These are phyloP conservation scores for Cutaneotrichosporon sp. DNA, from an alignment of 1,284 basidiomycete species.

Conservation along the genomic window DNA sequence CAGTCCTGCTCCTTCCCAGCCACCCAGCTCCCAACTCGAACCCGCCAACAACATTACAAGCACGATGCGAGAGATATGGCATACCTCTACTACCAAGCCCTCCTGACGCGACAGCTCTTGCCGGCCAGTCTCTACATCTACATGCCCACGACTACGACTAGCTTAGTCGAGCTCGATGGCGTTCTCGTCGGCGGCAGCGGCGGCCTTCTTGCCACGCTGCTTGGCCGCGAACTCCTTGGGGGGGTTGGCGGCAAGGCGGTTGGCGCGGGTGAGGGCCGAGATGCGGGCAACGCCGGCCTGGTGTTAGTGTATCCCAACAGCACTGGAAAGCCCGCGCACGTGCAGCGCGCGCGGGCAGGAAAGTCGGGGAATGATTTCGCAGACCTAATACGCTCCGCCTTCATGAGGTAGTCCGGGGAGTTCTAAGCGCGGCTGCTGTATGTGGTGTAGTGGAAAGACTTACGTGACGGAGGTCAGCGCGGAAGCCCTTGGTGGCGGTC, in stretches of 20 bases:
- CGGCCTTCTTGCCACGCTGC: slow-evolving; percentile 74
- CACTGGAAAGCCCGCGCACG: slow-evolving; percentile 8
- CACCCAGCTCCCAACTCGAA: neutral
- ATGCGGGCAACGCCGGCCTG: slow-evolving; percentile 78
- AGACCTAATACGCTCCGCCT: slow-evolving; percentile 49
- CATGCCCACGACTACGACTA: neutral
- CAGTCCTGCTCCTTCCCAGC: neutral
- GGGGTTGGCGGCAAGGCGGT: slow-evolving; percentile 69
- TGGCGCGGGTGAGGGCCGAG: slow-evolving; percentile 68
- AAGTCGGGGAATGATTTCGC: slow-evolving; percentile 30
- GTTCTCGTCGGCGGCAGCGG: slow-evolving; percentile 62
- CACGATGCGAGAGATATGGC: slow-evolving; percentile 18
- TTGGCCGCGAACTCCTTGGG: slow-evolving; percentile 64
- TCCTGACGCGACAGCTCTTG: slow-evolving; percentile 17
- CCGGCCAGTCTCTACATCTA: slow-evolving; percentile 12
- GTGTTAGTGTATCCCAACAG: slow-evolving; percentile 25
- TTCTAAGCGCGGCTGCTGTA: slow-evolving; percentile 42
- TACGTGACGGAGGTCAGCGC: slow-evolving; percentile 77
- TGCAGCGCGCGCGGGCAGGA: slow-evolving; percentile 21
- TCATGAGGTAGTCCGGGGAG: slow-evolving; percentile 44
- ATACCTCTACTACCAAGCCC: slow-evolving; percentile 24
- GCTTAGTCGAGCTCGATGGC: slow-evolving; percentile 52
- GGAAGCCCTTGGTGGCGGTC: slow-evolving; percentile 70
- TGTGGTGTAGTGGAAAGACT: slow-evolving; percentile 54
- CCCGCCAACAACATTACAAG: slow-evolving; percentile 1